phyloP scores from a whole-genome alignment of 176 grass and related monocot species.

The Hordeum marinum region DNA sequence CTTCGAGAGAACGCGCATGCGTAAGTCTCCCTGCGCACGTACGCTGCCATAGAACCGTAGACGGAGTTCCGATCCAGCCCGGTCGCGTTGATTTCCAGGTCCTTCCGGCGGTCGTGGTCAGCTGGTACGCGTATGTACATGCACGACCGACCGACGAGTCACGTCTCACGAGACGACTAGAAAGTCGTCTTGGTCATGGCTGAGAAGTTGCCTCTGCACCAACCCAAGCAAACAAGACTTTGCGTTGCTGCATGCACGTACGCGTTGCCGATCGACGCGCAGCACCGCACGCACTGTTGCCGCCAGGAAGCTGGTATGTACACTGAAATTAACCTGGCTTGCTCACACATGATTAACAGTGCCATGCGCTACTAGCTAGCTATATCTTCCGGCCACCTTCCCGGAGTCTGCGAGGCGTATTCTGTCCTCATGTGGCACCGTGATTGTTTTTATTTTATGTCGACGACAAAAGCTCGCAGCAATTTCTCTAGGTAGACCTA shows the following conservation, averaged over 20 bases:
- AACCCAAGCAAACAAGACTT: not conserved
- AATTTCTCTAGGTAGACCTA: not conserved
- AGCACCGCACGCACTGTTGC: too few species aligned
- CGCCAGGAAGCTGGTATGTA: not conserved
- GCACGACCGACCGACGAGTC: conserved; percentile 13
- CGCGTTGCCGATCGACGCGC: too few species aligned
- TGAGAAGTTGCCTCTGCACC: not conserved
- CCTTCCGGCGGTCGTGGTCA: not conserved
- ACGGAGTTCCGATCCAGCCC: not conserved
- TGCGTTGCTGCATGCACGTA: not conserved
- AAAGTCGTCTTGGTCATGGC: not conserved
- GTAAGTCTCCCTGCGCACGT: not conserved
- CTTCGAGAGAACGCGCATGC: not conserved
- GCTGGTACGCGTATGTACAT: not conserved
- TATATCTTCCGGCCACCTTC: not conserved
- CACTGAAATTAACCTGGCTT: not conserved
- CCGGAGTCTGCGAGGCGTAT: not conserved
- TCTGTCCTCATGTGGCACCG: not conserved
- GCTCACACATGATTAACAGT: not conserved
- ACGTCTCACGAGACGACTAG: not conserved
- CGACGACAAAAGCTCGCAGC: not conserved
- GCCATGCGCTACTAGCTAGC: not conserved
- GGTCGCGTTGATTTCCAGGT: not conserved
- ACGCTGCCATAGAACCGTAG: not conserved
- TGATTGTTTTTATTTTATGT: not conserved